A percentile compares a stretch with the other conserved stretches of the same genome.
These are phyloP conservation scores for Ophiostoma triangulosporum DNA, from an alignment of 2,329 filamentous ascomycete genomes.

Conservation along the genomic window DNA sequence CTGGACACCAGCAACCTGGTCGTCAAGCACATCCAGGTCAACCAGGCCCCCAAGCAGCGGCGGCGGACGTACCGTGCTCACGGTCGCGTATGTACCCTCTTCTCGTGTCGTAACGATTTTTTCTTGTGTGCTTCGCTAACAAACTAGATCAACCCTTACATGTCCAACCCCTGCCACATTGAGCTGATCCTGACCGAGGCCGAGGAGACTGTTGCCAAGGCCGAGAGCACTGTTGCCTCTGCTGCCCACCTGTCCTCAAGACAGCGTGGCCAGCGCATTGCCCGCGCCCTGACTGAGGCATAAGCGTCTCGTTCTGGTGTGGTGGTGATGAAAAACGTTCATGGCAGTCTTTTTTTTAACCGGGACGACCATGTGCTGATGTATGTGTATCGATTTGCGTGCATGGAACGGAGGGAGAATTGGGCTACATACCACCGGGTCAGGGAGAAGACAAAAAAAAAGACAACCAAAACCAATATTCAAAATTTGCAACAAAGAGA, in stretches of 20 bases:
- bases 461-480: neutral
- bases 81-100: constrained; percentile 73
- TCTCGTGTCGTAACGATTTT: too few relatives aligned
- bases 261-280: constrained; percentile 67
- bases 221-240: constrained; percentile 50
- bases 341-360: neutral
- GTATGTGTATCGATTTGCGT: constrained; percentile 6
- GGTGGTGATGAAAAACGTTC: neutral
- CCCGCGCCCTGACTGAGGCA: constrained; percentile 51
- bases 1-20: constrained; percentile 94
- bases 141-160: constrained; percentile 95
- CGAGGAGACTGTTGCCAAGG: constrained; percentile 92
- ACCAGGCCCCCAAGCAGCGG: constrained; percentile 99
- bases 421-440: neutral
- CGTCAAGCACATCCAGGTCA: constrained; percentile 99
- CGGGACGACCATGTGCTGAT: neutral
- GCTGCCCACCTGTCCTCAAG: constrained; percentile 69
- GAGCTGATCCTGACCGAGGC: constrained; percentile 98
- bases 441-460: neutral
- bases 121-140: too few relatives aligned
- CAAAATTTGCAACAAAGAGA: neutral
- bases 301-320: constrained; percentile 23
- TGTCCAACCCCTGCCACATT: constrained; percentile 99
- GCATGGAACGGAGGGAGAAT: neutral
- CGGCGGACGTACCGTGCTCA: constrained; percentile 99